Conservation (phyloP, 2,329 filamentous ascomycete genomes). For the Colletotrichum lupini region DNA sequence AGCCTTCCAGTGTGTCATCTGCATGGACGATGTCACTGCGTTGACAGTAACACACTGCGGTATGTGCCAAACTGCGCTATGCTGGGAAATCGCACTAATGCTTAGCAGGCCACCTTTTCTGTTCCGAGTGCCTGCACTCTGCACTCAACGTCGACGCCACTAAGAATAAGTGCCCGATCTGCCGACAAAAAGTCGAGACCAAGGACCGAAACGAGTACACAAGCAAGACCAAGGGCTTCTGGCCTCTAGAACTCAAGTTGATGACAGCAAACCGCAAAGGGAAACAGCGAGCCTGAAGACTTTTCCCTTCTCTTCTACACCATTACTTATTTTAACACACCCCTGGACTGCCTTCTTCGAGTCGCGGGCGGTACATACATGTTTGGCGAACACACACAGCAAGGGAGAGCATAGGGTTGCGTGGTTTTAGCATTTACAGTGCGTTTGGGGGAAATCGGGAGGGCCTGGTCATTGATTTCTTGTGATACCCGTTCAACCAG, state of each 20-base stretch:
- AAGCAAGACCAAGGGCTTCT: conserved; percentile 63
- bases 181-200: conserved; percentile 67
- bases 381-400: not conserved
- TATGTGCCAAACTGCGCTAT: conserved; percentile 51
- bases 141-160: conserved; percentile 66
- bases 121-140: conserved; percentile 70
- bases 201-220: conserved; percentile 53
- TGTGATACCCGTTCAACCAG: conserved; percentile 34
- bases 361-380: not conserved
- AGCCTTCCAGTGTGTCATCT: conserved; percentile 73
- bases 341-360: not conserved
- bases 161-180: conserved; percentile 73
- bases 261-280: conserved; percentile 67
- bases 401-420: not conserved
- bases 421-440: conserved; percentile 27
- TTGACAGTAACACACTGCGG: conserved; percentile 75
- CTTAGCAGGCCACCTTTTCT: conserved; percentile 71
- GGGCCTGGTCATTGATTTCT: conserved; percentile 8
- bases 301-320: not conserved
- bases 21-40: conserved; percentile 70
- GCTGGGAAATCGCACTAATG: not conserved
- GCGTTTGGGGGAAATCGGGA: conserved; percentile 4
- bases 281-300: conserved; percentile 46
- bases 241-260: conserved; percentile 71
- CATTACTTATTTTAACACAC: not conserved